Base-by-base conservation (phyloP, 129 eudicot genomes). In the Lactuca sativa region DNA sequence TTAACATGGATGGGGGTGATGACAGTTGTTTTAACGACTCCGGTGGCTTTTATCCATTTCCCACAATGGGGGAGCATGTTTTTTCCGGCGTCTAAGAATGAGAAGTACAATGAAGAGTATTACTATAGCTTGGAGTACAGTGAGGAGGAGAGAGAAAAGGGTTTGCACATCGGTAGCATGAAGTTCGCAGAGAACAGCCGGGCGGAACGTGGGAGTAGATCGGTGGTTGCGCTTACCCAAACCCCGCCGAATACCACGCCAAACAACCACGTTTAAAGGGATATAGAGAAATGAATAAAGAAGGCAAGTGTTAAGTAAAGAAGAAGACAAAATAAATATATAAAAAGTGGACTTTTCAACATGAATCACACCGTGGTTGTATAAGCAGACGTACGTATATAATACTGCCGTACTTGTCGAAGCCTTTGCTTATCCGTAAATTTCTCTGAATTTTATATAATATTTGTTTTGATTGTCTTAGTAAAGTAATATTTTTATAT, bases 51-150 rank as follows among this genome's bases (percentile, higher is more conserved):
- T 9, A 69, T 85, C 4, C 86, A 88, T 43, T 88, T 88, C 16
- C 95, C 88, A 1, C 95, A 88, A 56, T 88, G 95, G 95, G 95
- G 90, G 38, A 85, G 95, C 67, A 88, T 88, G 88, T 80, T 80
- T 34, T 70, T 80, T 6, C 81, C 78, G 34, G 80, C 83, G 3
- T 73, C 85, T 14, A 70, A 80, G 68, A 56, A 77, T 47, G 78
- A 68, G 16, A 43, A 80, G 21, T 66, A 75, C 67, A 73, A 69
- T 44, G 90, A 82, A 70, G 85, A 85, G 68, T 57, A 82, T 60
- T 85, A 85, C 16, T 85, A 82, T 30, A 63, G 69, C 43, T 66
- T 76, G 12, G 90, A 85, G 84, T 85, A 82, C 73, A 79, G 56
- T 2, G 87, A 82, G 36, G 87, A 72, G 21, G 90, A 85, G 69